Percentiles rank a stretch among this genome's conserved stretches.
Conservation (phyloP, 2,329 filamentous ascomycete species). For the Trichophyton benhamiae region DNA sequence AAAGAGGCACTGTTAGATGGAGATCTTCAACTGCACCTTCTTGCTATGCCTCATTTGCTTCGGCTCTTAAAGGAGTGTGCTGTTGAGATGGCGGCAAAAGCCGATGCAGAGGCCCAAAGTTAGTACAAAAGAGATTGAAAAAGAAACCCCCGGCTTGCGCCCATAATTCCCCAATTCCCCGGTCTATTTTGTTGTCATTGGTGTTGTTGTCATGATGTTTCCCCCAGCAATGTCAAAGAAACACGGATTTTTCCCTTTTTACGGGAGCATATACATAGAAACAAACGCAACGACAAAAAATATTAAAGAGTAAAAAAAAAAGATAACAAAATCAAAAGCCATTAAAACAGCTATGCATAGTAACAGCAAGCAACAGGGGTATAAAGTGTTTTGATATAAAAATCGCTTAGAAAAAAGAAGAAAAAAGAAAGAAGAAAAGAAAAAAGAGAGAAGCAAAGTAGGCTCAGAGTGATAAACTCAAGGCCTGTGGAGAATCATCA, state of each 20-base stretch:
- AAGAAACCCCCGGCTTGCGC: background rate
- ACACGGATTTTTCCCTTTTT: conserved; percentile 1
- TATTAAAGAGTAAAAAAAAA: background rate
- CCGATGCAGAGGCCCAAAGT: background rate
- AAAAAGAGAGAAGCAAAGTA: too few relatives aligned
- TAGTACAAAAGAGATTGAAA: background rate
- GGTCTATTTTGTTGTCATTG: conserved; percentile 1
- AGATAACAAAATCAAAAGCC: too few relatives aligned
- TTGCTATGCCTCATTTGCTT: background rate
- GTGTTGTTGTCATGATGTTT: conserved; percentile 2
- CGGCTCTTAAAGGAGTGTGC: background rate
- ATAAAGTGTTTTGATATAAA: conserved; percentile 3
- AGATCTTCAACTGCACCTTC: background rate
- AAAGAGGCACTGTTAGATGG: too few relatives aligned
- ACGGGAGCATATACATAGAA: background rate
- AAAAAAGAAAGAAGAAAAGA: background rate
- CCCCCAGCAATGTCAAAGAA: conserved; percentile 1
- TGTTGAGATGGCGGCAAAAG: background rate
- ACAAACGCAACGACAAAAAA: conserved; percentile 5
- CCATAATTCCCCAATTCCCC: background rate
- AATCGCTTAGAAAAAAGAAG: background rate
- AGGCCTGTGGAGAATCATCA: background rate
- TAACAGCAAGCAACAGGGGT: background rate
- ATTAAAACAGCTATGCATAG: conserved; percentile 5
- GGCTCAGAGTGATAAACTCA: background rate